Base-by-base conservation (phyloP, 192 early-diverging fungal genomes). In the Podila minutissima region DNA sequence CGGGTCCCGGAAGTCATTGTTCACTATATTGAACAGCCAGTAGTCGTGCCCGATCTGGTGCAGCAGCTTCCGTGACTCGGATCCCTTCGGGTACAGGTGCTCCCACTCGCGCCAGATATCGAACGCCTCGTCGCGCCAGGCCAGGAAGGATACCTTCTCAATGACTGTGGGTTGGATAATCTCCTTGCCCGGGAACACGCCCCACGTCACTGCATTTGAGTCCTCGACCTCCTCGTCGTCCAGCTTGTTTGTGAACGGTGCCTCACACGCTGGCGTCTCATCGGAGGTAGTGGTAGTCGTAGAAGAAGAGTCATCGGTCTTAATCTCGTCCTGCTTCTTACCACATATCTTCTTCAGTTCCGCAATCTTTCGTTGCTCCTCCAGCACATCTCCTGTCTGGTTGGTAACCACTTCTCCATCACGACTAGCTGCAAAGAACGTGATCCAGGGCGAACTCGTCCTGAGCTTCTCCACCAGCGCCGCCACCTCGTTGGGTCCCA, bases 401-500 rank as follows among this genome's bases (percentile, higher is more conserved):
- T 83, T 83, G 24, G 62, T 73, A 1, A 68, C 71, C 60, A 74
- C 67, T 26, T 87, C 86, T 67, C 73, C 88, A 66, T 81, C 61
- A 68, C 92, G 87, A 84, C 94, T 97, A 37, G 96, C 94, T 10
- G 95, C 97, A 78, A 95, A 94, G 81, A 95, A 99, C 5, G 97
- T 97, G 35, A 97, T 85, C 55, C 83, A 91, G 2, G 91, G 92
- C 81, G 87, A 78, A 48, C 67, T 64, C 32, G 72, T 75, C 29
- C 83, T 84, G 49, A 97, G 81, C 29, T 85, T 85, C 6, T 73
- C 19, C n/a, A 89, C 74, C 31, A 95, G 66, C 4, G 53, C 75
- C 63, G 86, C 85, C 5, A 96, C 64, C 38, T 85, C 81, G 19
- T 86, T 85, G 1, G 91, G 88, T 24, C 86, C 82, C 2, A 95